Percentiles rank a stretch among this genome's conserved stretches.
phyloP scores from a whole-genome alignment of 2,329 filamentous ascomycete species.

The Fusarium fracticaudum region DNA sequence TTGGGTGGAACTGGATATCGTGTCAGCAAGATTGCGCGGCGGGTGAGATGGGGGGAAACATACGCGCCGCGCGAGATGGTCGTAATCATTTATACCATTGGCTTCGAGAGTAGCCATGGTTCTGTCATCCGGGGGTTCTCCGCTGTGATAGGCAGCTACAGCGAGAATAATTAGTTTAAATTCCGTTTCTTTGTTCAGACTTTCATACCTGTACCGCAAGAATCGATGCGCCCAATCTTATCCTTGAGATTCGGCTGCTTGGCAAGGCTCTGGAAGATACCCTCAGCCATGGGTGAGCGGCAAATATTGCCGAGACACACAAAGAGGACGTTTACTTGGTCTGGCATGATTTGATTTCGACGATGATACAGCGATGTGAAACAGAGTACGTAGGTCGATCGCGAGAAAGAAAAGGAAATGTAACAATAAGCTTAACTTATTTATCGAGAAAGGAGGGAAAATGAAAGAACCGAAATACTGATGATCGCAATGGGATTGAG shows the following conservation, averaged over 20 bases:
- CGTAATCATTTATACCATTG: slow-evolving; percentile 81
- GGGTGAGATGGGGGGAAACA: slow-evolving; percentile 17
- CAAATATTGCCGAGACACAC: slow-evolving; percentile 98
- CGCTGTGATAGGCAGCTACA: slow-evolving; percentile 81
- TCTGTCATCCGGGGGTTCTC: slow-evolving; percentile 79
- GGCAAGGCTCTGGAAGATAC: slow-evolving; percentile 81
- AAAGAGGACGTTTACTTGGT: slow-evolving; percentile 79
- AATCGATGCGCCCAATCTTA: slow-evolving; percentile 77
- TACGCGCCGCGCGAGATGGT: slow-evolving; percentile 81
- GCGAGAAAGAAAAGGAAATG: not conserved
- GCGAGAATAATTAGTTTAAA: slow-evolving; percentile 9
- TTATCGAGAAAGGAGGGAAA: slow-evolving; percentile 9
- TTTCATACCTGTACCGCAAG: slow-evolving; percentile 77
- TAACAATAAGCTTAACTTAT: not conserved
- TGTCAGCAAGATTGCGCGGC: slow-evolving; percentile 6
- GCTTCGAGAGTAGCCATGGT: slow-evolving; percentile 81
- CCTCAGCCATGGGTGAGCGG: slow-evolving; percentile 93
- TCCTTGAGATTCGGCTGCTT: slow-evolving; percentile 67
- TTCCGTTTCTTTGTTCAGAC: not conserved
- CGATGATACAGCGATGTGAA: not conserved
- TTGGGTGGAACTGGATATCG: slow-evolving; percentile 57
- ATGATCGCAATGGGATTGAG: slow-evolving; percentile 31
- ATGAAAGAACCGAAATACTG: slow-evolving; percentile 30
- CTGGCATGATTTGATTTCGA: slow-evolving; percentile 49
- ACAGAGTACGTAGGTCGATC: not conserved